Base-by-base conservation (phyloP, 768 basidiomycete species). In the Hemileccinum rubropunctum region DNA sequence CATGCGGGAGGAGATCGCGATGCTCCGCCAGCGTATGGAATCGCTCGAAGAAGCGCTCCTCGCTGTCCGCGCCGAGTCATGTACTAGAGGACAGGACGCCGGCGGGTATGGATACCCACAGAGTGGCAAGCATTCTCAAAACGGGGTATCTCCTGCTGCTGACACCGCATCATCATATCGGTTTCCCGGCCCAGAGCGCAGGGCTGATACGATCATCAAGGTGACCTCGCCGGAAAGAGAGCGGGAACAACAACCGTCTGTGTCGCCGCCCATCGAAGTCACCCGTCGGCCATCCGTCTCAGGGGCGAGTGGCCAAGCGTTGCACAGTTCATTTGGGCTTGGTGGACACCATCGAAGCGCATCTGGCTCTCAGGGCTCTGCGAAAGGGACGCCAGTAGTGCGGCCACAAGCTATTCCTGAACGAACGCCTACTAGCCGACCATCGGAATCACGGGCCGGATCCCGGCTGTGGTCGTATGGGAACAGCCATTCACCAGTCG, bases 21-120 rank as follows among this genome's bases (percentile, higher is more conserved):
- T 73, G n/a, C 68, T 91, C 50, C 76, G 78, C 47, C 73, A 81
- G 27, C 73, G 84, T 30, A 76, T 91, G 40, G 83, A 85, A 42
- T 87, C 89, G 57, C 71, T 91, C 38, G 88, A 88, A 61, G 80
- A 64, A 50, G 67, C 68, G 41, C 63, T 77, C 12, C 63, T 67
- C 21, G 54, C 50, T 33, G 60, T 54, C 54, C 61, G 65, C 13
- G 61, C 58, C 3, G 64, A 64, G 23, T 23, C 23, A 23, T 23
- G 6, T 23, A 23, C 23, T 6, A 23, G 23, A 6, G 23, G 23
- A 23, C 23, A 23, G 23, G 23, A 23, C 23, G 23, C 23, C 3
- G 6, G 23, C 23, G 23, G 23, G 23, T 23, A 23, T 23, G 23
- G 23, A 3, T 23, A 23, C n/a, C n/a, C n/a, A n/a, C n/a, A n/a